Base-by-base conservation (phyloP, 2,329 filamentous ascomycete genomes). In the Fusarium zealandicum region DNA sequence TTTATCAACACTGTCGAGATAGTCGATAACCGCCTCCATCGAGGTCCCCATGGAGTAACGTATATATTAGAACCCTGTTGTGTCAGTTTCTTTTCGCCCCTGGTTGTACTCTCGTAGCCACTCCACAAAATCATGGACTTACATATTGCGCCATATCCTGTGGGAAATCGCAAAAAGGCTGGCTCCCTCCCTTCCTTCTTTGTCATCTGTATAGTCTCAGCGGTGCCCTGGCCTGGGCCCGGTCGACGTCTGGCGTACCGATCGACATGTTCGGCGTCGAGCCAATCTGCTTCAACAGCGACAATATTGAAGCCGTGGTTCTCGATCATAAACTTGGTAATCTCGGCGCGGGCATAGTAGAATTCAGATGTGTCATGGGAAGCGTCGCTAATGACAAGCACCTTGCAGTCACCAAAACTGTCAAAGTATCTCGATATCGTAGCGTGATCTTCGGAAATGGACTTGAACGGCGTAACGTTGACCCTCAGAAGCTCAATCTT, bases 61-160 rank as follows among this genome's bases (percentile, higher is more conserved):
- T n/a, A 61, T 6, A 61, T 33, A 14, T 55, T 55, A 61, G 4
- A 61, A 61, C 2, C 41, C 57, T 6, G 33, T 30, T 17, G 44
- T 53, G 5, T 61, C 30, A 8, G 35, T 14, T 41, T 36, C 37
- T 12, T 47, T 11, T 1, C 36, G 47, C 11, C 39, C 53, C 22
- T 51, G 47, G 9, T 61, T 61, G 14, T 59, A 48, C 22, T 40
- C 45, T 11, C 49, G 40, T 18, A 61, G 31, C 48, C 53, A 61
- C 54, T 59, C 58, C 12, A 59, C 37, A 27, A 61, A 61, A 14
- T 61, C 31, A 16, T 41, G 44, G 16, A 61, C 58, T 33, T 61
- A 53, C 9, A 51, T 39, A n/a, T 61, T 61, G 22, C 58, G 48
- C 58, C 58, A 61, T 48, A 61, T 58, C 57, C 37, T 3, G 53